Conservation (phyloP, 805 yeast species). For the Isabelozyma pseudorhagii region DNA sequence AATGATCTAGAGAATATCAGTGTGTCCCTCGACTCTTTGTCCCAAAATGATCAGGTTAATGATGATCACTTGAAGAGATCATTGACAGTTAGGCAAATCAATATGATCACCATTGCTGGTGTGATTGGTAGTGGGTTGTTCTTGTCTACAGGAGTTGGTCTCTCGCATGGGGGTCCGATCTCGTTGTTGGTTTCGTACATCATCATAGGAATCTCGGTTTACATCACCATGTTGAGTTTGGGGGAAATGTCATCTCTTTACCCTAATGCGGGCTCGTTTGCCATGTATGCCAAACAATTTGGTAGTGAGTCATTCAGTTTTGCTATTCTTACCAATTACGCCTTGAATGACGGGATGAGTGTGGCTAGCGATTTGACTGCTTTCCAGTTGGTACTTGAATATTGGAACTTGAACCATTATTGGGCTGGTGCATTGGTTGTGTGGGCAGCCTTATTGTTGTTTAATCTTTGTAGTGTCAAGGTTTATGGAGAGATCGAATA, state of each 20-base stretch:
- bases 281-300: slow-evolving; percentile 47
- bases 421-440: slow-evolving; percentile 53
- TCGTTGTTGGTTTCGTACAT: slow-evolving; percentile 30
- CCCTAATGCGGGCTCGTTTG: slow-evolving; percentile 56
- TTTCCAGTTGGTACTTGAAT: slow-evolving; percentile 41
- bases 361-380: slow-evolving; percentile 50
- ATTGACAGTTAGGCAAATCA: slow-evolving; percentile 22
- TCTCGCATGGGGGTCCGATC: slow-evolving; percentile 32
- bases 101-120: slow-evolving; percentile 37
- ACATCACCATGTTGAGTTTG: slow-evolving; percentile 49
- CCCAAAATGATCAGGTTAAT: neutral
- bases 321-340: slow-evolving; percentile 48
- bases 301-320: slow-evolving; percentile 52
- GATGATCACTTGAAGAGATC: slow-evolving; percentile 19
- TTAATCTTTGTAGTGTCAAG: slow-evolving; percentile 37
- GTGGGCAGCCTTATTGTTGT: slow-evolving; percentile 47
- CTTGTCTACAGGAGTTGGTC: slow-evolving; percentile 29
- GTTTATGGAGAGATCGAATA: slow-evolving; percentile 43
- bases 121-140: slow-evolving; percentile 34
- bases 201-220: slow-evolving; percentile 43
- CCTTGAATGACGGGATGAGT: slow-evolving; percentile 50
- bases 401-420: slow-evolving; percentile 49
- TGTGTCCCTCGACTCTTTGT: neutral
- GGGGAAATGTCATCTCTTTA: slow-evolving; percentile 56
- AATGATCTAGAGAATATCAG: neutral